These are phyloP conservation scores for Taphrina deformans DNA, from an alignment of 1,139 yeast genomes.

Conservation along the genomic window DNA sequence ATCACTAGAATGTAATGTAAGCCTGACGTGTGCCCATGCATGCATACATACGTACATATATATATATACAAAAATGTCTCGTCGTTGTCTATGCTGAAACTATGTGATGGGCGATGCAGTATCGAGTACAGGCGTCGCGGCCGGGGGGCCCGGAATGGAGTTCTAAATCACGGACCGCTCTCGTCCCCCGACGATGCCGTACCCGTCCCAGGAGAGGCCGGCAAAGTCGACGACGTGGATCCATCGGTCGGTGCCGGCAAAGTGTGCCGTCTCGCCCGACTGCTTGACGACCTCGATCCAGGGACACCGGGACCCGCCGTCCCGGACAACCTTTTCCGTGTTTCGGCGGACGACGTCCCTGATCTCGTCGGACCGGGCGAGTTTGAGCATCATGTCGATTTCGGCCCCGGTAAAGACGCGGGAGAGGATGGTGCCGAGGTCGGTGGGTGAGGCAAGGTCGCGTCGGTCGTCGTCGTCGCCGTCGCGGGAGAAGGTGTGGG, in stretches of 20 bases:
- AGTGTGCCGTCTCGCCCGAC: not conserved
- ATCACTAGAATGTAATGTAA: too few relatives aligned
- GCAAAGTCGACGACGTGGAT: slow-evolving; percentile 6
- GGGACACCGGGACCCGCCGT: slow-evolving; percentile 5
- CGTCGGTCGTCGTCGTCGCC: slow-evolving; percentile 2
- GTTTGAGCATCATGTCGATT: slow-evolving; percentile 3
- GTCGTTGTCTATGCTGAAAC: too few relatives aligned
- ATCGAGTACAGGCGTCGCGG: too few relatives aligned
- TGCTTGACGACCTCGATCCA: slow-evolving; percentile 17
- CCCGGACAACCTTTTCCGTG: not conserved
- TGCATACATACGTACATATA: not conserved
- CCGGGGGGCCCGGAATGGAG: too few relatives aligned
- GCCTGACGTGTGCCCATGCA: not conserved
- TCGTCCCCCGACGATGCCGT: slow-evolving; percentile 7
- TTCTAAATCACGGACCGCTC: slow-evolving; percentile 1
- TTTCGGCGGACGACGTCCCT: not conserved
- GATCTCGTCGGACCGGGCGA: not conserved
- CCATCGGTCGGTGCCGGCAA: slow-evolving; percentile 11
- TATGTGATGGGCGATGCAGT: too few relatives aligned
- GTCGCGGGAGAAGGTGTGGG: not conserved
- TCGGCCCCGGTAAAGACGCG: slow-evolving; percentile 19
- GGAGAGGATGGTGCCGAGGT: slow-evolving; percentile 6
- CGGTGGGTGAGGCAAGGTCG: not conserved
- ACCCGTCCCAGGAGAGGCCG: slow-evolving; percentile 14
- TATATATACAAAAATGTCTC: not conserved